Percentiles rank a stretch among this genome's conserved stretches.
Evolutionary conservation across 768 basidiomycete species (phyloP).

Genomic region (Gautieria morchelliformis): DNA sequence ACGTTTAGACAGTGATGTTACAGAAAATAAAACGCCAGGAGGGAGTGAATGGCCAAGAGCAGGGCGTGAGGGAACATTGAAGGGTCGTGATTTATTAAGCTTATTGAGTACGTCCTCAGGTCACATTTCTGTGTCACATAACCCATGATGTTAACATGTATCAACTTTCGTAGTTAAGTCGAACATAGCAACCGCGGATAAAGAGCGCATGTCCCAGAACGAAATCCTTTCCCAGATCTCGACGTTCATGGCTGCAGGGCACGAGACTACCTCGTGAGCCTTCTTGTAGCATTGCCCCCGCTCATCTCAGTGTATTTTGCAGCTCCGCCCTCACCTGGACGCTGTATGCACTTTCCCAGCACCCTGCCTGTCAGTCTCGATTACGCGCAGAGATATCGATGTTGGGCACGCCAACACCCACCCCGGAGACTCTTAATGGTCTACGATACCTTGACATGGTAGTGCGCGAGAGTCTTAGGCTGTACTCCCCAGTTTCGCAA

Average conservation of each 20-base stretch:
- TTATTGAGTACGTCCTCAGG: not conserved
- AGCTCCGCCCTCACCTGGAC: conserved; percentile 49
- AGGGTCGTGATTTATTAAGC: conserved; percentile 2
- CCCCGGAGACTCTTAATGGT: conserved; percentile 23
- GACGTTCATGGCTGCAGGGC: conserved; percentile 55
- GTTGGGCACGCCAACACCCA: not conserved
- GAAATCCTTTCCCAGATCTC: conserved; percentile 56
- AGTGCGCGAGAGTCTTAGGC: conserved; percentile 45
- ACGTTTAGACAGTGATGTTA: not conserved
- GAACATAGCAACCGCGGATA: conserved; percentile 35
- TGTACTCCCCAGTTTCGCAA: conserved; percentile 48
- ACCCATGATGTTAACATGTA: conserved; percentile 9
- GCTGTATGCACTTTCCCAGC: conserved; percentile 43
- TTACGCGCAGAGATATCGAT: conserved; percentile 38
- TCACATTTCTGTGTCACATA: conserved; percentile 2
- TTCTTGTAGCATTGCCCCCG: not conserved
- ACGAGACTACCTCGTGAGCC: conserved; percentile 44
- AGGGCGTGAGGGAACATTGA: not conserved
- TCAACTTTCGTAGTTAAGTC: conserved; percentile 42
- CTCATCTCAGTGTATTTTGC: conserved; percentile 12
- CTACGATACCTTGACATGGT: conserved; percentile 53
- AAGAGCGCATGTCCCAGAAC: conserved; percentile 34
- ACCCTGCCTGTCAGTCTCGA: conserved; percentile 34
- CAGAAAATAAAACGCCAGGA: not conserved
- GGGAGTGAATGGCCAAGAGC: not conserved